Percentiles rank a stretch among this genome's conserved stretches.
These are phyloP conservation scores for Lablab purpureus DNA, from an alignment of 306 rosid species.

Conservation along the genomic window DNA sequence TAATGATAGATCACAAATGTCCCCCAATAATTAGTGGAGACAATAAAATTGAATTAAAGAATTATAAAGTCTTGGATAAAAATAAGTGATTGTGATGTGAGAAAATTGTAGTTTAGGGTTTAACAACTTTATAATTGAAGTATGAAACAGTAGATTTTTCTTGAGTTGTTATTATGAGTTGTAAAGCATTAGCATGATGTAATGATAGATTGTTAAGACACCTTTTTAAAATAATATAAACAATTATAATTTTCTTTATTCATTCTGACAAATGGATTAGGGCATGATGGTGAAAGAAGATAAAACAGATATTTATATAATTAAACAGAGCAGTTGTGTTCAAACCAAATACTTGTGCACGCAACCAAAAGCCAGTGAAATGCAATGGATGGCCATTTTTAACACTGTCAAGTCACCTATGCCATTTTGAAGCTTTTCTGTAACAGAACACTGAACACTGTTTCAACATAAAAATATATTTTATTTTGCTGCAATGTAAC, in stretches of 20 bases:
- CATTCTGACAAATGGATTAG: neutral
- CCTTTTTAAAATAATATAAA: neutral
- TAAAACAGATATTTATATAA: neutral
- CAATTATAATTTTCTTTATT: neutral
- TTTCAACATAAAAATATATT: neutral
- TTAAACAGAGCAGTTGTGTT: neutral
- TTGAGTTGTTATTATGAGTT: neutral
- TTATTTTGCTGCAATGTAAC: too few relatives aligned
- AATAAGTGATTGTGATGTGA: too few relatives aligned
- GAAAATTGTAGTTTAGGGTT: too few relatives aligned
- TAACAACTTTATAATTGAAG: neutral
- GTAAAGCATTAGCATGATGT: neutral
- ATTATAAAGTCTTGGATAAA: too few relatives aligned
- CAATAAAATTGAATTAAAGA: too few relatives aligned
- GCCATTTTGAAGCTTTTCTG: neutral
- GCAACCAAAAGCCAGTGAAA: slow-evolving; percentile 6
- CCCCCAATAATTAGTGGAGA: too few relatives aligned
- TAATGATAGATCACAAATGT: too few relatives aligned
- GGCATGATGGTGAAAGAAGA: neutral
- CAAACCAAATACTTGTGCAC: neutral
- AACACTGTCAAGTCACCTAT: neutral
- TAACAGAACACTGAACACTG: neutral
- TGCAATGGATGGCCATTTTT: slow-evolving; percentile 16
- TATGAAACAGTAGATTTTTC: neutral
- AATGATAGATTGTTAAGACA: too few relatives aligned